Percentiles rank a stretch among this genome's conserved stretches.
Conservation (phyloP, 805 yeast species). For the Yamadazyma sp. region DNA sequence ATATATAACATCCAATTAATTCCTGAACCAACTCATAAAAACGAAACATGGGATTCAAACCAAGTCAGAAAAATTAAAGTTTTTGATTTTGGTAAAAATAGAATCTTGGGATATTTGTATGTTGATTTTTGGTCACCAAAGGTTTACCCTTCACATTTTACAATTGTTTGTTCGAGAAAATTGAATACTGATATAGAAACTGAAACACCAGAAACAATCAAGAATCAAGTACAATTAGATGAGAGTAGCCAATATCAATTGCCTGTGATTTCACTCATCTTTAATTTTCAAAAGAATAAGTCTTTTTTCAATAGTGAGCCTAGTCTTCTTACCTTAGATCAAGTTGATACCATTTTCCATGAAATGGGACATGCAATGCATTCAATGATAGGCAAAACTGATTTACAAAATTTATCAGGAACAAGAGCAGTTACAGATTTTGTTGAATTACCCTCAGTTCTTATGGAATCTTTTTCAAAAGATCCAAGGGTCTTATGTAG, state of each 20-base stretch:
- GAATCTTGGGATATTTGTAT: conserved; percentile 74
- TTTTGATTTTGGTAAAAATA: conserved; percentile 50
- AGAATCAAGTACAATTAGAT: conserved; percentile 29
- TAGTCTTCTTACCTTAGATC: conserved; percentile 65
- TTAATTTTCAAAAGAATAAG: conserved; percentile 59
- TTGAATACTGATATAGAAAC: conserved; percentile 49
- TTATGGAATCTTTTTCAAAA: conserved; percentile 90
- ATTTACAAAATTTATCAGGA: conserved; percentile 87
- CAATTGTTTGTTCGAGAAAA: conserved; percentile 89
- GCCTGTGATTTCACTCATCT: conserved; percentile 86
- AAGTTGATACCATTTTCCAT: conserved; percentile 92
- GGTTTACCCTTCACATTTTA: conserved; percentile 91
- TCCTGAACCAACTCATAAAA: conserved; percentile 58
- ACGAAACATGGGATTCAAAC: conserved; percentile 80
- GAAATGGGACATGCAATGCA: conserved; percentile 99
- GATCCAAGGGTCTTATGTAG: conserved; percentile 71
- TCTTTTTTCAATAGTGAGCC: conserved; percentile 19
- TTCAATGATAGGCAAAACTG: conserved; percentile 91
- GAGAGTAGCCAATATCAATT: conserved; percentile 62
- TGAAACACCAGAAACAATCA: conserved; percentile 23
- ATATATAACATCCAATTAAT: conserved; percentile 76
- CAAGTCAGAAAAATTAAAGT: conserved; percentile 84
- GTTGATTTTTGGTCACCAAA: conserved; percentile 81
- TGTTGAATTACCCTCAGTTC: conserved; percentile 93
- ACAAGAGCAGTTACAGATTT: conserved; percentile 95